Evolutionary conservation across 306 rosid genomes (phyloP).

Genomic region (Ammopiptanthus mongolicus): DNA sequence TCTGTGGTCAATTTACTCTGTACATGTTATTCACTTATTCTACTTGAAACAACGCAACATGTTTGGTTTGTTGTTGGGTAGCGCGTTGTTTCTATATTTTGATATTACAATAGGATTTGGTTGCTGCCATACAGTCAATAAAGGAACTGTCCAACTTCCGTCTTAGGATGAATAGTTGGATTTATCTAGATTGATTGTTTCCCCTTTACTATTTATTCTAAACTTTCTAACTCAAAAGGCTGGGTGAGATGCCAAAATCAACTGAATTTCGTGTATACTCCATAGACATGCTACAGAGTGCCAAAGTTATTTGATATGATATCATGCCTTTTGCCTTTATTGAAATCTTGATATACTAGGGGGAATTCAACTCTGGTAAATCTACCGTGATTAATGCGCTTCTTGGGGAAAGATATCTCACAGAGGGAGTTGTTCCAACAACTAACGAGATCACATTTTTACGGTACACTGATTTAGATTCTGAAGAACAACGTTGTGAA

Average conservation of each 20-base stretch:
- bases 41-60: conserved; percentile 8
- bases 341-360: conserved; percentile 45
- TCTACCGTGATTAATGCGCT: conserved; percentile 95
- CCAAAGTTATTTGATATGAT: conserved; percentile 18
- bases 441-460: conserved; percentile 95
- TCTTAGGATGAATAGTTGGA: conserved; percentile 3
- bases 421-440: conserved; percentile 97
- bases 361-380: conserved; percentile 98
- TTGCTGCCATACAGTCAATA: not conserved
- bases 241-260: not conserved
- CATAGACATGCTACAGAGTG: conserved; percentile 19
- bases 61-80: not conserved
- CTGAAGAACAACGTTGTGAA: conserved; percentile 68
- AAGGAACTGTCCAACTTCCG: not conserved
- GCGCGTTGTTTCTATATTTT: not conserved
- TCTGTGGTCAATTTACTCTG: conserved; percentile 6
- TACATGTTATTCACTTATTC: conserved; percentile 12
- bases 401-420: conserved; percentile 88
- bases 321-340: not conserved
- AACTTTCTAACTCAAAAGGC: not conserved
- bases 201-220: not conserved
- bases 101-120: not conserved
- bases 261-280: too few species aligned
- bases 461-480: conserved; percentile 47
- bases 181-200: not conserved